A percentile compares a stretch with the other conserved stretches of the same genome.
phyloP scores from a whole-genome alignment of 1,284 basidiomycete species.

The Ustilago xerochloae region DNA sequence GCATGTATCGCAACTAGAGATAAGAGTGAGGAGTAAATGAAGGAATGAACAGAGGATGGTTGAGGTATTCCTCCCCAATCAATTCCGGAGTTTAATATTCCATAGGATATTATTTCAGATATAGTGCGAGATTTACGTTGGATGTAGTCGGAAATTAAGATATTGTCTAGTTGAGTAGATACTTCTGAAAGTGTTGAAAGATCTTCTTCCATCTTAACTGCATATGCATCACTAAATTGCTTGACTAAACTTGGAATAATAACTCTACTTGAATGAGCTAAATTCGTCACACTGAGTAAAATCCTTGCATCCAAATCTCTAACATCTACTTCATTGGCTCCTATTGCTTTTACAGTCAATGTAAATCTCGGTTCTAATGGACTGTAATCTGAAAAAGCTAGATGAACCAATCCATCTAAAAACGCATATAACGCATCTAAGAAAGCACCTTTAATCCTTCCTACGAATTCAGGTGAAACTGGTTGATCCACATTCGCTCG shows the following conservation, averaged over 20 bases:
- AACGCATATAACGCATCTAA: slow-evolving; percentile 88
- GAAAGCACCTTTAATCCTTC: slow-evolving; percentile 86
- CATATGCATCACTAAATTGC: slow-evolving; percentile 83
- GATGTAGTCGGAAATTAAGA: slow-evolving; percentile 86
- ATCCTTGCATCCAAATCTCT: slow-evolving; percentile 78
- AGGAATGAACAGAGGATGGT: slow-evolving; percentile 86
- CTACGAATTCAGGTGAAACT: slow-evolving; percentile 51
- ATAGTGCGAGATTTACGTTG: slow-evolving; percentile 80
- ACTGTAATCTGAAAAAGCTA: slow-evolving; percentile 74
- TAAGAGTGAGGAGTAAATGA: slow-evolving; percentile 90
- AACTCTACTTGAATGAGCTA: slow-evolving; percentile 78
- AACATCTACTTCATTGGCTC: slow-evolving; percentile 62
- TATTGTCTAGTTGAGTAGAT: slow-evolving; percentile 83
- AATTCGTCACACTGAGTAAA: slow-evolving; percentile 88
- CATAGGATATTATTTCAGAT: slow-evolving; percentile 78
- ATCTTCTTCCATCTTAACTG: slow-evolving; percentile 80
- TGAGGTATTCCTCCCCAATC: slow-evolving; percentile 92
- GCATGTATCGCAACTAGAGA: slow-evolving; percentile 91
- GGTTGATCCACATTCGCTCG: slow-evolving; percentile 18
- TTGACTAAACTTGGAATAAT: slow-evolving; percentile 83
- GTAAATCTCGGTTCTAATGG: slow-evolving; percentile 53
- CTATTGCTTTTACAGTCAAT: slow-evolving; percentile 42
- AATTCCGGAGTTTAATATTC: slow-evolving; percentile 82
- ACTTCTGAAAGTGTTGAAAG: slow-evolving; percentile 82
- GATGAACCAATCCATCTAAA: slow-evolving; percentile 85